These are phyloP conservation scores for Daucus carota DNA, from an alignment of 129 eudicot genomes.

Conservation along the genomic window DNA sequence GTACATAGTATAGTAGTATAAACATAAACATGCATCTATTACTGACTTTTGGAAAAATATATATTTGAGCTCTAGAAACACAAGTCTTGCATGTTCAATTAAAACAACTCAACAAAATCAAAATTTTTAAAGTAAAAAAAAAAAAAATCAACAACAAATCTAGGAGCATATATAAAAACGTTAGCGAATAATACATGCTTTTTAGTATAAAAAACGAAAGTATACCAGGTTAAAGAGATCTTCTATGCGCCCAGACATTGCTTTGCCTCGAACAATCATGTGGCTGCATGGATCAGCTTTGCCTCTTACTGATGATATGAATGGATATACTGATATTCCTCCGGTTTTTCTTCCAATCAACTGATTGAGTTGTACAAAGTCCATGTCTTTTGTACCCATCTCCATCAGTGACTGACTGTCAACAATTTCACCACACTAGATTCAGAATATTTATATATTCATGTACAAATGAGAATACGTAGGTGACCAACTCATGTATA, in stretches of 20 bases:
- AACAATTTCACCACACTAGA: constrained; percentile 17
- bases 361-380: constrained; percentile 93
- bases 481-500: constrained; percentile 1
- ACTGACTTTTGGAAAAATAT: background rate
- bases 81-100: background rate
- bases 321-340: constrained; percentile 90
- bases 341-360: constrained; percentile 97
- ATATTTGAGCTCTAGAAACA: background rate
- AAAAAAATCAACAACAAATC: background rate
- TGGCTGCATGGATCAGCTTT: constrained; percentile 61
- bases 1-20: too few relatives aligned
- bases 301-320: constrained; percentile 75
- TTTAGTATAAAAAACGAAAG: background rate
- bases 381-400: constrained; percentile 96
- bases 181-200: background rate
- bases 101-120: background rate
- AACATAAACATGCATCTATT: background rate
- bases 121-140: background rate
- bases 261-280: constrained; percentile 92
- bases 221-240: constrained; percentile 88
- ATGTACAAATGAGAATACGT: too few relatives aligned
- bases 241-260: constrained; percentile 85
- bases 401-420: constrained; percentile 95
- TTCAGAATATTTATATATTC: background rate
- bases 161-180: background rate